A percentile compares a stretch with the other conserved stretches of the same genome.
These are phyloP conservation scores for Cyberlindnera misumaiensis DNA, from an alignment of 805 yeast genomes.

Conservation along the genomic window DNA sequence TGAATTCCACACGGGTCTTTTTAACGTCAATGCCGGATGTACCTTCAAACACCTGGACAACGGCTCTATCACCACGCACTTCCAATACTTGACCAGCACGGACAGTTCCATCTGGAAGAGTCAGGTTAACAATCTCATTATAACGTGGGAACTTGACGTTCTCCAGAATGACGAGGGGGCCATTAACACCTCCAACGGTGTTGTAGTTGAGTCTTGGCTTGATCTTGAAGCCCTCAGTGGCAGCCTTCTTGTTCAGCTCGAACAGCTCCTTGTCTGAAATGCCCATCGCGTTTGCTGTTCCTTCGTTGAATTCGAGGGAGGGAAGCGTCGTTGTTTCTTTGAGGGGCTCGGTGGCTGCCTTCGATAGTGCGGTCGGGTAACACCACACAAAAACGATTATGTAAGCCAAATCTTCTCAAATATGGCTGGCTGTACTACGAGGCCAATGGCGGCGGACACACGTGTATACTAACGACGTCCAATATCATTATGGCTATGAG, in stretches of 20 bases:
- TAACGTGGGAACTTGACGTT: slow-evolving; percentile 84
- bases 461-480: no score
- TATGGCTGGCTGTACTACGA: no score
- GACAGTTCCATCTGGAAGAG: slow-evolving; percentile 89
- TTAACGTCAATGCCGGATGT: slow-evolving; percentile 98
- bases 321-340: no score
- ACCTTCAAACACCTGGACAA: slow-evolving; percentile 98
- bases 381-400: no score
- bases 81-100: slow-evolving; percentile 98
- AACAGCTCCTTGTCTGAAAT: slow-evolving; percentile 34
- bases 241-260: slow-evolving; percentile 88
- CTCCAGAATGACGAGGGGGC: slow-evolving; percentile 90
- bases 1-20: slow-evolving; percentile 94
- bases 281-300: slow-evolving; percentile 5
- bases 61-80: slow-evolving; percentile 94
- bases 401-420: no score
- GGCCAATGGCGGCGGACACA: no score
- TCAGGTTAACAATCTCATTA: slow-evolving; percentile 94
- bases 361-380: no score
- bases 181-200: slow-evolving; percentile 97
- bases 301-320: no score
- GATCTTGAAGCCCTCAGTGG: slow-evolving; percentile 82
- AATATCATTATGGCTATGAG: no score
- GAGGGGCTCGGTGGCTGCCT: background rate
- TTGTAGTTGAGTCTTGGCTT: slow-evolving; percentile 90